Evolutionary conservation across 1,284 basidiomycete species (phyloP), one percentile per base, ranked within the genome.

Genomic region (Phylloboletellus chloephorus): DNA sequence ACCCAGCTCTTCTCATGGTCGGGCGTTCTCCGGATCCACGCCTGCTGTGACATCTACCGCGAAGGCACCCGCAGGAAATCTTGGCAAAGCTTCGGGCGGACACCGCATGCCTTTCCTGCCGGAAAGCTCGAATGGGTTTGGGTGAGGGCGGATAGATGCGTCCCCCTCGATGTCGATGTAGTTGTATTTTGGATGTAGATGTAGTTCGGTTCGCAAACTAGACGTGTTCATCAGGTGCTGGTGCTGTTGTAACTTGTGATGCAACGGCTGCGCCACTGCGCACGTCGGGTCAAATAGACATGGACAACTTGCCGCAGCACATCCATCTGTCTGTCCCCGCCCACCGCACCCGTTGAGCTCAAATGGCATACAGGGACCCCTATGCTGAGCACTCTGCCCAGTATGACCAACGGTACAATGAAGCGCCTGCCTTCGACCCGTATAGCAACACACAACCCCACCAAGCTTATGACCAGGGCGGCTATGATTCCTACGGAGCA

Each of bases 41-140:
- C 19, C 39, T 10, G 26, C 37, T 20, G 34, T 21, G 9, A 39
- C 17, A 13, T 23, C 47, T 21, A 33, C 43, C 2, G 28, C 39
- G 3, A 41, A 41, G 43, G 21, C 39, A 29, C 3, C 39, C 9
- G 31, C 25, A 37, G 24, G 41, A 22, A 46, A 37, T 29, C 23
- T 39, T 32, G 40, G 45, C 29, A 45, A 39, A 25, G 34, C 51
- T 37, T 47, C 50, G 24, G 59, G 63, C 44, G 65, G 64, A 28
- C 75, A 77, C 43, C 65, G 76, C 49, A 61, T 62, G 44, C 71
- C 74, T 38, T 79, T 79, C 53, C 52, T 72, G 31, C 66, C 71
- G 22, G 58, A 61, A 20, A 37, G 37, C n/a, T 44, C 49, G 10
- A 48, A 37, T 3, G 51, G 57, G 30, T 58, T 62, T 48, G 60